These are phyloP conservation scores for Phytopythium chamaehyphon DNA, from an alignment of 352 stramenopile species.

Conservation along the genomic window DNA sequence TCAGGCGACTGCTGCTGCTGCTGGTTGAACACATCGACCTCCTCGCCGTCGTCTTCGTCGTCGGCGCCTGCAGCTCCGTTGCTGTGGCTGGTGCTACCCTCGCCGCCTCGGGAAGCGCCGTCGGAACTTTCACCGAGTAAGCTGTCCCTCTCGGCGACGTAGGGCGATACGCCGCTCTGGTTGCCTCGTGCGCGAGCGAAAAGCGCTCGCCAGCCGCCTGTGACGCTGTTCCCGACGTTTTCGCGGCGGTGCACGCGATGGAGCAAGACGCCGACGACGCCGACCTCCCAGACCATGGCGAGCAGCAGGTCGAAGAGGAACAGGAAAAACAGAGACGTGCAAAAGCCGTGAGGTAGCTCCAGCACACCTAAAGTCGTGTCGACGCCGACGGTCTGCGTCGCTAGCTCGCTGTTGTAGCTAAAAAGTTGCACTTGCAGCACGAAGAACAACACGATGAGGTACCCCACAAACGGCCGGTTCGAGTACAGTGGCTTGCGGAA, in stretches of 20 bases:
- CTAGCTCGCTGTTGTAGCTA: slow-evolving; percentile 51
- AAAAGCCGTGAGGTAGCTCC: slow-evolving; percentile 45
- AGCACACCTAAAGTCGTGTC: slow-evolving; percentile 57
- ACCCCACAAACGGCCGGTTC: slow-evolving; percentile 49
- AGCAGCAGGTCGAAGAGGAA: slow-evolving; percentile 61
- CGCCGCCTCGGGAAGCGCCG: slow-evolving; percentile 8
- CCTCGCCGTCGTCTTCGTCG: slow-evolving; percentile 40
- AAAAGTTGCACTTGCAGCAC: slow-evolving; percentile 62
- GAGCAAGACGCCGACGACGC: slow-evolving; percentile 52
- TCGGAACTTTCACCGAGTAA: slow-evolving; percentile 20
- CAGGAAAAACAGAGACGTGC: slow-evolving; percentile 59
- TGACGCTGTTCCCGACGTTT: slow-evolving; percentile 7
- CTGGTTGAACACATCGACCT: slow-evolving; percentile 25
- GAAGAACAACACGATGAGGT: slow-evolving; percentile 47
- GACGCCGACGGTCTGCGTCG: slow-evolving; percentile 41
- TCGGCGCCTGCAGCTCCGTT: slow-evolving; percentile 15
- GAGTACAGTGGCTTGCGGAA: slow-evolving; percentile 57
- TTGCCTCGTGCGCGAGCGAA: slow-evolving; percentile 19
- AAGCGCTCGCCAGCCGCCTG: slow-evolving; percentile 12
- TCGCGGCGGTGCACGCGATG: slow-evolving; percentile 46
- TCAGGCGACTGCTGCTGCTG: slow-evolving; percentile 16
- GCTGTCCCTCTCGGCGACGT: slow-evolving; percentile 45
- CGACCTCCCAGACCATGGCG: slow-evolving; percentile 52
- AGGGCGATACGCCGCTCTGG: slow-evolving; percentile 42
- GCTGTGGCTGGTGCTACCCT: slow-evolving; percentile 8